Base-by-base conservation (phyloP, 345 rosid genomes). In the Draba incana region DNA sequence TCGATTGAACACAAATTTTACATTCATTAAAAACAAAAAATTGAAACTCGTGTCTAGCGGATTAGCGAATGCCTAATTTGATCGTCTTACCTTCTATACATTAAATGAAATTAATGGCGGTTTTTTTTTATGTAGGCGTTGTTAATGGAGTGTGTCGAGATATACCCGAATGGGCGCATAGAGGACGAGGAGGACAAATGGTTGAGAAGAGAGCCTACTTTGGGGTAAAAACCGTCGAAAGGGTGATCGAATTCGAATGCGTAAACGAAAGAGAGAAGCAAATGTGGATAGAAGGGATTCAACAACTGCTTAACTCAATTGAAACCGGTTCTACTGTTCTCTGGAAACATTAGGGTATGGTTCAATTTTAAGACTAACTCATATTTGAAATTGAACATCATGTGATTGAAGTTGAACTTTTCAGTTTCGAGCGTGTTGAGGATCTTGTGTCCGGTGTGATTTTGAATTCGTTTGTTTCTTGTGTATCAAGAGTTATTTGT, bases 161-260 rank as follows among this genome's bases (percentile, higher is more conserved):
- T 69, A 78, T 90, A 68, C 79, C 79, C 3, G 82, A 76, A 28
- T 85, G 97, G 97, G 82, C 78, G 0, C 80, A 84, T 62, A 83
- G 97, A 70, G 81, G 75, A 55, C 62, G 48, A 39, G 84, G 68
- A 61, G 79, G 75, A 10, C 60, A 62, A 46, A 58, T 66, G 77
- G 14, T 58, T 0, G 84, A 78, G 53, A 72, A 72, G 30, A 82
- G 83, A 81, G 89, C 87, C 33, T 88, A 88, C 75, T 93, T 93
- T 57, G 98, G 86, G 46, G 81, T 93, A 50, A 81, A 81, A 76
- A 88, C 92, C 2, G 68, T 77, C 0, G 92, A 88, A 4, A 90
- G 98, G 43, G 69, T 86, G 61, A 80, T 92, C 62, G 97, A 90
- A 80, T 90, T 90, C 57, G 97, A 92, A 68, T 90, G 98, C 80